phyloP scores from a whole-genome alignment of 108 stramenopile species.

The Nitzschia sp. region DNA sequence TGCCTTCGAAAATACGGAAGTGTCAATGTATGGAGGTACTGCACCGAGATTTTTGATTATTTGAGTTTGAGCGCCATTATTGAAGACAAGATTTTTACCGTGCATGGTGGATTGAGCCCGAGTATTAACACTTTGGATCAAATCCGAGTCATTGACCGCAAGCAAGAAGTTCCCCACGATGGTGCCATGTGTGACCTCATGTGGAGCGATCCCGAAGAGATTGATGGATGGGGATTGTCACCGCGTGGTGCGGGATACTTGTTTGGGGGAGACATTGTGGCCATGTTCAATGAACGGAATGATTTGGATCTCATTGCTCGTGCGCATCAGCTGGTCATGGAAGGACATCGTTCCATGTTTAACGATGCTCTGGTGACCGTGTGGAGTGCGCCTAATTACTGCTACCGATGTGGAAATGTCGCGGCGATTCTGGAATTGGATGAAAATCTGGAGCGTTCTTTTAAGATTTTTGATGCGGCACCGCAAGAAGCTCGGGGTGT shows the following conservation, averaged over 20 bases:
- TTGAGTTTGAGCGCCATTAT: slow-evolving; percentile 92
- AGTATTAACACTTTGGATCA: slow-evolving; percentile 95
- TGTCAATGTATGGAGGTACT: slow-evolving; percentile 99
- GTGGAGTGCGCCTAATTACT: slow-evolving; percentile 99
- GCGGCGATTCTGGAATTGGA: slow-evolving; percentile 97
- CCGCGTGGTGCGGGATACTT: slow-evolving; percentile 99
- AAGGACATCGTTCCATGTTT: slow-evolving; percentile 96
- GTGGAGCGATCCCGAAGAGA: slow-evolving; percentile 99
- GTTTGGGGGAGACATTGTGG: slow-evolving; percentile 96
- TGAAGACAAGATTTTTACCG: slow-evolving; percentile 96
- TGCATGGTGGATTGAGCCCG: slow-evolving; percentile 96
- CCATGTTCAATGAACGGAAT: slow-evolving; percentile 96
- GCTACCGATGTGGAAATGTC: slow-evolving; percentile 97
- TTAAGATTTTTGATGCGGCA: slow-evolving; percentile 97
- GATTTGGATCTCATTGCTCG: slow-evolving; percentile 91
- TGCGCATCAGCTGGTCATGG: slow-evolving; percentile 99
- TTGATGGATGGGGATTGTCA: slow-evolving; percentile 96
- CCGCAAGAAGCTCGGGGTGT: slow-evolving; percentile 96
- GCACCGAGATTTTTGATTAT: slow-evolving; percentile 98
- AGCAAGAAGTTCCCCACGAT: slow-evolving; percentile 99
- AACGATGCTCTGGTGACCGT: slow-evolving; percentile 95
- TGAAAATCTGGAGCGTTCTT: slow-evolving; percentile 89
- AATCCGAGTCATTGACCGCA: slow-evolving; percentile 97
- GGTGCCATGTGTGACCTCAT: slow-evolving; percentile 99
- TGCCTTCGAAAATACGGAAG: slow-evolving; percentile 97